A percentile compares a stretch with the other conserved stretches of the same genome.
Conservation (phyloP, 1,284 basidiomycete genomes). For the Cutaneotrichosporon mucoides region DNA sequence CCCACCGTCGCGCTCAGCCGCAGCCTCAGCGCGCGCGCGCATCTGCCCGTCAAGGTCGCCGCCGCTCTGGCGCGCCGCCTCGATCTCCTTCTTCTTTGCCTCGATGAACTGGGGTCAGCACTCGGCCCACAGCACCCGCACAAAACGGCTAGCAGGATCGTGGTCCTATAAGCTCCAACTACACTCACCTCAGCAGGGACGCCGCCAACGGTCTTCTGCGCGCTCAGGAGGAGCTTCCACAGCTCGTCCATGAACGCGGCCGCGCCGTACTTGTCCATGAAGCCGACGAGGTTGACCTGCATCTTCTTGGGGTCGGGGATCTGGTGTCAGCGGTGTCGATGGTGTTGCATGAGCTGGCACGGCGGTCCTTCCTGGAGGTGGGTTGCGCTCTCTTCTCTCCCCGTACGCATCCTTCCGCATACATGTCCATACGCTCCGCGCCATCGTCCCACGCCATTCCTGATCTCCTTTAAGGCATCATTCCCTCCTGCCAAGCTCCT, state of each 20-base stretch:
- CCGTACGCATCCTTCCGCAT: too few species aligned
- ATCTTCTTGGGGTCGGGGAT: slow-evolving; percentile 88
- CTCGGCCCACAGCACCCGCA: too few species aligned
- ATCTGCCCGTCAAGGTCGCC: slow-evolving; percentile 14
- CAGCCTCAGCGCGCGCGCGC: slow-evolving; percentile 15
- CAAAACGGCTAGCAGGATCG: neutral
- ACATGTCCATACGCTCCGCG: too few species aligned
- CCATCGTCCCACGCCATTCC: too few species aligned
- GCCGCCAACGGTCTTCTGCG: slow-evolving; percentile 81
- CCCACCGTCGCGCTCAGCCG: slow-evolving; percentile 2
- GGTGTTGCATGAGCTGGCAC: too few species aligned
- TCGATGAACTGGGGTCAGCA: slow-evolving; percentile 64
- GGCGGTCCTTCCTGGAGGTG: too few species aligned
- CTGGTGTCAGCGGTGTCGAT: slow-evolving; percentile 48
- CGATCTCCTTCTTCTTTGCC: slow-evolving; percentile 91
- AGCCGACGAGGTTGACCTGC: slow-evolving; percentile 90
- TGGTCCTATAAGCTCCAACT: neutral
- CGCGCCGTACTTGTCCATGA: slow-evolving; percentile 65
- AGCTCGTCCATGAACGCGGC: slow-evolving; percentile 79
- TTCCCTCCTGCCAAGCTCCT: too few species aligned
- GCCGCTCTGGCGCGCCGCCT: slow-evolving; percentile 55
- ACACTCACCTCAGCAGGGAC: slow-evolving; percentile 66
- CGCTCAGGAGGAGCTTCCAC: slow-evolving; percentile 85
- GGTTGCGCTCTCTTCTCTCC: too few species aligned
- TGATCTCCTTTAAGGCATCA: too few species aligned